Evolutionary conservation across 192 early-diverging fungal species (phyloP), one percentile per base, ranked within the genome.

Genomic region (Chytriomyces sp.): DNA sequence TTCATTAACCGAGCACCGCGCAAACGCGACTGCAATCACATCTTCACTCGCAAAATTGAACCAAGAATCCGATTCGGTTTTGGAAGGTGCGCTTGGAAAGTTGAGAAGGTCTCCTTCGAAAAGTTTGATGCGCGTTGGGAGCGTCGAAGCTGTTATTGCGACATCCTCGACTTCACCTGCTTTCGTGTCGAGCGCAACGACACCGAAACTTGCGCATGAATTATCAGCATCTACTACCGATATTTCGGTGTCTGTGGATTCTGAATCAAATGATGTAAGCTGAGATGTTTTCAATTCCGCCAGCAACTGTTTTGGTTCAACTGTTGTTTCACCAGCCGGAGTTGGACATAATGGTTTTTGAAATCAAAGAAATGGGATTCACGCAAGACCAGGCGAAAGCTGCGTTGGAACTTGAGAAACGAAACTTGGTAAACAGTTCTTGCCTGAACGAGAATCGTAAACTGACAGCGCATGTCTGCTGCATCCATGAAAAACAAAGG

Each of bases 311-410:
- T 57, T 20, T 57, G 20, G 20, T 20, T 11, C 53, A 57, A 18
- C 53, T 11, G 11, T 57, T 57, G 20, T 20, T 18, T 20, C 11
- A 57, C 53, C 53, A 74, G 59, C 72, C 62, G 0, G 75, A 80
- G 24, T 20, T 89, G 5, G 48, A 76, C 18, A 65, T 63, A 7
- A 76, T 83, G 79, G 78, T 87, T 5, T 70, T 76, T 35, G 79
- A 84, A n/a, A 86, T 93, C 35, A 60, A 85, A 50, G 91, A 91
- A 62, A 92, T 93, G 90, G 92, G 92, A 7, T 93, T 93, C 64
- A 62, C 76, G 26, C 73, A 76, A 7, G 88, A 88, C 20, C 87
- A 90, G 59, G 91, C 91, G 13, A 84, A 84, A 35, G 82, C 89
- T 0, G 91, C 92, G 0, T 77, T 93, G 5, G 67, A 81, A 0